phyloP scores from a whole-genome alignment of 768 basidiomycete genomes.

The Pisolithus microcarpus region DNA sequence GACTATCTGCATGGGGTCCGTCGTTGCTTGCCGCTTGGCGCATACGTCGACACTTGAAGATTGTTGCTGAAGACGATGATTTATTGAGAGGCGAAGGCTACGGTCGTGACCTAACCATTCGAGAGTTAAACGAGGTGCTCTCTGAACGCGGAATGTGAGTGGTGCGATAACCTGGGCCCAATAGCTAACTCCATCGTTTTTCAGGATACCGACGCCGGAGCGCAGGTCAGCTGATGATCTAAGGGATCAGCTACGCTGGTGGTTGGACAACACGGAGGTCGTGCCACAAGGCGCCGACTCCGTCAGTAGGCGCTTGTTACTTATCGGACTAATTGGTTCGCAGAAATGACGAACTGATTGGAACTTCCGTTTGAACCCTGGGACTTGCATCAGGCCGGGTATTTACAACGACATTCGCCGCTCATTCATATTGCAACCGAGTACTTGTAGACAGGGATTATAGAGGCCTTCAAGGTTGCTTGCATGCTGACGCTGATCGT shows the following conservation, averaged over 20 bases:
- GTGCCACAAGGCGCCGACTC: constrained; percentile 29
- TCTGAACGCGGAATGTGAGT: constrained; percentile 75
- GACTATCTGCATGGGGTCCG: constrained; percentile 34
- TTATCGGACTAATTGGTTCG: constrained; percentile 36
- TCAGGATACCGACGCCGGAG: constrained; percentile 29
- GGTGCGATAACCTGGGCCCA: neutral
- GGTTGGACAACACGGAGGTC: constrained; percentile 47
- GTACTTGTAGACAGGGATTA: no score
- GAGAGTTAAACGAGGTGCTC: constrained; percentile 59
- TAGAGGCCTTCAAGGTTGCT: no score
- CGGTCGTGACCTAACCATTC: constrained; percentile 38
- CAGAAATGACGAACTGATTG: constrained; percentile 10
- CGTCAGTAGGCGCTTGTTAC: constrained; percentile 43
- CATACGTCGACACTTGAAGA: constrained; percentile 31
- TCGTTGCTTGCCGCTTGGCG: constrained; percentile 26
- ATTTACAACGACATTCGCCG: neutral
- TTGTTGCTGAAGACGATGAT: constrained; percentile 54
- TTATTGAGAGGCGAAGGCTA: constrained; percentile 47
- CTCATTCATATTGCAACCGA: no score
- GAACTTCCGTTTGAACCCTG: neutral
- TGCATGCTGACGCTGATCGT: no score
- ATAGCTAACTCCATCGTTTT: constrained; percentile 15
- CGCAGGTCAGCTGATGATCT: constrained; percentile 36
- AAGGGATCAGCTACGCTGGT: constrained; percentile 51
- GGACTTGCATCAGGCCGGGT: neutral